phyloP scores from a whole-genome alignment of 495 filamentous ascomycete genomes.

The Penicillium lagena region DNA sequence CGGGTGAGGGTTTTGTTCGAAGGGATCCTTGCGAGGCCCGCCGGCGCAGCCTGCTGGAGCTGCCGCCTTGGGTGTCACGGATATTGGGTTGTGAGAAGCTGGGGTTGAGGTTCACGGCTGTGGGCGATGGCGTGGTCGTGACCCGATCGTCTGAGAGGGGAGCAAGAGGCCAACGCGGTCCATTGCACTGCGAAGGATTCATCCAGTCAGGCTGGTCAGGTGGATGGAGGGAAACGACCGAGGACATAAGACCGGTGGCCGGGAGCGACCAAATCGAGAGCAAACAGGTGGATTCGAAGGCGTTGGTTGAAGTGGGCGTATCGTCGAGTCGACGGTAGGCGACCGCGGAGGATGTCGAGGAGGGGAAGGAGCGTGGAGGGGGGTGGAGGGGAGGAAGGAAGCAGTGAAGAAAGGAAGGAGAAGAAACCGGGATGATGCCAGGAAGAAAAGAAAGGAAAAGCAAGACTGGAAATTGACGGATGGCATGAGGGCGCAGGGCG shows the following conservation, averaged over 20 bases:
- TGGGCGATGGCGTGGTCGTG: slow-evolving; percentile 21
- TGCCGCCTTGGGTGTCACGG: slow-evolving; percentile 8
- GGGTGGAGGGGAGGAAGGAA: slow-evolving; percentile 4
- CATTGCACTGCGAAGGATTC: slow-evolving; percentile 32
- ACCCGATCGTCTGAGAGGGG: slow-evolving; percentile 18
- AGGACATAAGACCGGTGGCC: background rate
- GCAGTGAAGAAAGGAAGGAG: slow-evolving; percentile 6
- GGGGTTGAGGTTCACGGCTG: slow-evolving; percentile 9
- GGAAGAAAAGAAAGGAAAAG: background rate
- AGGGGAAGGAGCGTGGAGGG: slow-evolving; percentile 3
- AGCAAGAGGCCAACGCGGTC: slow-evolving; percentile 24
- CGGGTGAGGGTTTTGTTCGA: slow-evolving; percentile 30
- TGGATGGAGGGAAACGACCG: slow-evolving; percentile 7
- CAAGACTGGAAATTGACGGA: slow-evolving; percentile 11
- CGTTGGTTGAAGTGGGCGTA: too few species aligned
- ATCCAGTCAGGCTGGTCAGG: slow-evolving; percentile 23
- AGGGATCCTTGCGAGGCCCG: slow-evolving; percentile 38
- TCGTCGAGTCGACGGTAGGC: background rate
- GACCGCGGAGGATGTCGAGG: slow-evolving; percentile 1
- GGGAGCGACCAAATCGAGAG: slow-evolving; percentile 6
- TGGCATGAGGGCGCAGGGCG: background rate
- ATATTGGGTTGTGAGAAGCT: slow-evolving; percentile 12
- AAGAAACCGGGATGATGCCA: background rate
- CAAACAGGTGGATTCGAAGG: background rate
- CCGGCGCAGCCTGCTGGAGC: slow-evolving; percentile 26